phyloP scores from a whole-genome alignment of 352 stramenopile genomes.

The Globisporangium solare region DNA sequence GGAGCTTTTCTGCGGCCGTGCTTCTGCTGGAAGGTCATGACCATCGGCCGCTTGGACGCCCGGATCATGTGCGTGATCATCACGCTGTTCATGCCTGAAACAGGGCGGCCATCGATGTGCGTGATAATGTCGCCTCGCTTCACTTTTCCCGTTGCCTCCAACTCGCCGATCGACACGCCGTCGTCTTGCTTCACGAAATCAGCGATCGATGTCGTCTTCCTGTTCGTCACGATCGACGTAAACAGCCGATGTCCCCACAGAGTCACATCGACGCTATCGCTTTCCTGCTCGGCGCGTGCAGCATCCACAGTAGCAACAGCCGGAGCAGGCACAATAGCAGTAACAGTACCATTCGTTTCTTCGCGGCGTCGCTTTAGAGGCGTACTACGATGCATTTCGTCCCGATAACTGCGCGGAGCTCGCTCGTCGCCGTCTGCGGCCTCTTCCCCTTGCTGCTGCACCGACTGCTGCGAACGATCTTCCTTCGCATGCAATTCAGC shows the following conservation, averaged over 20 bases:
- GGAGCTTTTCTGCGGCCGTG: not conserved
- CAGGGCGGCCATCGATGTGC: slow-evolving; percentile 32
- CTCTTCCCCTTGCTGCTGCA: not conserved
- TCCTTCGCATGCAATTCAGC: not conserved
- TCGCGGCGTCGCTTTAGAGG: slow-evolving; percentile 39
- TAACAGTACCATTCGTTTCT: not conserved
- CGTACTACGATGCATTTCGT: slow-evolving; percentile 21
- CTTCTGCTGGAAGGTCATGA: slow-evolving; percentile 27
- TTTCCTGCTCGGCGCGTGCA: not conserved
- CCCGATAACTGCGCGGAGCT: slow-evolving; percentile 16
- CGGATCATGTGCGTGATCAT: slow-evolving; percentile 53
- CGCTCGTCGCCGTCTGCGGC: not conserved
- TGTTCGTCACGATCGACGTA: slow-evolving; percentile 55
- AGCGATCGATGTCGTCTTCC: slow-evolving; percentile 43
- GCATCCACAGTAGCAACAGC: too few species aligned
- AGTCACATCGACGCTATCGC: slow-evolving; percentile 21
- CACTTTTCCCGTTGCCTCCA: slow-evolving; percentile 53
- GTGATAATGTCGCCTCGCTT: slow-evolving; percentile 48
- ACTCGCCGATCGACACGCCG: slow-evolving; percentile 37
- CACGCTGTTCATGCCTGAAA: slow-evolving; percentile 29
- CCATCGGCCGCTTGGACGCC: slow-evolving; percentile 32
- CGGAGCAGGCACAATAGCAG: not conserved
- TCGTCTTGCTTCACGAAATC: slow-evolving; percentile 46
- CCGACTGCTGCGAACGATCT: not conserved
- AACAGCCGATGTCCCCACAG: slow-evolving; percentile 65